These are phyloP conservation scores for Clarireedia paspali DNA, from an alignment of 2,329 filamentous ascomycete genomes.

Conservation along the genomic window DNA sequence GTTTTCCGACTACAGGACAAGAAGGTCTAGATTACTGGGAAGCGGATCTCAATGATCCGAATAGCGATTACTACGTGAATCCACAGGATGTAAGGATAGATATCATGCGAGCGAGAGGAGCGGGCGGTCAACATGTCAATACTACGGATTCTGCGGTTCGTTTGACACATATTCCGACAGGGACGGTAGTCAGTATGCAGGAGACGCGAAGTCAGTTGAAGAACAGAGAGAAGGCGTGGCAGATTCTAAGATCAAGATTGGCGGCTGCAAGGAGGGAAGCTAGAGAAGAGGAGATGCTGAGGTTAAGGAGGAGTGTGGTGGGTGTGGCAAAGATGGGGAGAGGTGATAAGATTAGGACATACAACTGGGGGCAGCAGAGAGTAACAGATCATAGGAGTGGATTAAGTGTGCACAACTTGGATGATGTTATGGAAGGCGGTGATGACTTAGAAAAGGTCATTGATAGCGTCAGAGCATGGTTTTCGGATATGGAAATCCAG, in stretches of 20 bases:
- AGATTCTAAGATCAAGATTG: slow-evolving; percentile 70
- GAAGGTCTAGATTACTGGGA: slow-evolving; percentile 43
- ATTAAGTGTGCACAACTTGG: slow-evolving; percentile 55
- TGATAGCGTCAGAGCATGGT: slow-evolving; percentile 60
- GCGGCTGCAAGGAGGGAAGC: slow-evolving; percentile 74
- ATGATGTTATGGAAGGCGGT: slow-evolving; percentile 58
- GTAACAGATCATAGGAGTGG: slow-evolving; percentile 68
- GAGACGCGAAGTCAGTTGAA: slow-evolving; percentile 84
- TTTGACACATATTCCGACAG: slow-evolving; percentile 82
- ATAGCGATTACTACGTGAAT: slow-evolving; percentile 86
- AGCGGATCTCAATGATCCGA: slow-evolving; percentile 69
- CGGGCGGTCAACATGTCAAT: slow-evolving; percentile 96
- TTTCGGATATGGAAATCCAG: slow-evolving; percentile 57
- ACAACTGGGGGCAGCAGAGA: slow-evolving; percentile 63
- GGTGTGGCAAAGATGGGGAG: slow-evolving; percentile 76
- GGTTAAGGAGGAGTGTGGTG: slow-evolving; percentile 69
- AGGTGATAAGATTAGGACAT: slow-evolving; percentile 82
- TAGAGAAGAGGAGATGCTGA: slow-evolving; percentile 71
- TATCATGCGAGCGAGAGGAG: slow-evolving; percentile 85
- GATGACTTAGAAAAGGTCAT: slow-evolving; percentile 57
- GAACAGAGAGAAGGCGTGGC: slow-evolving; percentile 85
- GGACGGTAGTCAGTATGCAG: slow-evolving; percentile 83
- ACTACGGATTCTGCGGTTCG: slow-evolving; percentile 95
- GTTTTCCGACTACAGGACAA: slow-evolving; percentile 53
- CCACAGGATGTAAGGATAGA: slow-evolving; percentile 75